Conservation (phyloP, 2,329 filamentous ascomycete species). For the Madurella mycetomatis region DNA sequence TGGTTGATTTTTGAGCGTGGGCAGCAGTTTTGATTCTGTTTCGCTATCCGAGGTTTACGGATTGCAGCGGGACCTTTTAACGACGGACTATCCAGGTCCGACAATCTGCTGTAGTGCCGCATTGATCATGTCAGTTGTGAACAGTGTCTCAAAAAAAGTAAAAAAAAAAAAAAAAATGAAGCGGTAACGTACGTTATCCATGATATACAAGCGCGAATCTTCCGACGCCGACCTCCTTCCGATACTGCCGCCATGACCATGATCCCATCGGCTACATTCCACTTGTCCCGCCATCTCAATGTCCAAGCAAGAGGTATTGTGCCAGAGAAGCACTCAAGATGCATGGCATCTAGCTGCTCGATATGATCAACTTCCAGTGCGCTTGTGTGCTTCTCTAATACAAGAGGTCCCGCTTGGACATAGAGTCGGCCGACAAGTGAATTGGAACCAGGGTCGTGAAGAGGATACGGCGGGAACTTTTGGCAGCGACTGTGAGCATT, state of each 20-base stretch:
- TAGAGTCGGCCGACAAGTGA: background rate
- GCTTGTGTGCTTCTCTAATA: background rate
- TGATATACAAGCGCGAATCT: background rate
- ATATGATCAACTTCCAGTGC: background rate
- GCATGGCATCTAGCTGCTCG: slow-evolving; percentile 1
- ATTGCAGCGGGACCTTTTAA: slow-evolving; percentile 4
- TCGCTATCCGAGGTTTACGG: background rate
- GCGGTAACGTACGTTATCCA: slow-evolving; percentile 1
- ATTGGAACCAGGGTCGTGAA: background rate
- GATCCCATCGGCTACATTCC: background rate
- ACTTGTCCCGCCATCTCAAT: background rate
- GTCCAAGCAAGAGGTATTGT: background rate
- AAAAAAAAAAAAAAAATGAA: background rate
- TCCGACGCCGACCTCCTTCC: background rate
- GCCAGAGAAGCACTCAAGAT: background rate
- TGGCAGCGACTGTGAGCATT: background rate
- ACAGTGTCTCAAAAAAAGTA: too few relatives aligned
- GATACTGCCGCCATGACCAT: background rate
- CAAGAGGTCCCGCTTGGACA: background rate
- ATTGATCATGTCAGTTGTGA: background rate
- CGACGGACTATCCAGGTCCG: slow-evolving; percentile 1
- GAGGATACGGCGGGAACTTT: background rate
- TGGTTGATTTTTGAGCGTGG: background rate
- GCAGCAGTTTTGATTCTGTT: background rate
- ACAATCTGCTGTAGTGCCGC: slow-evolving; percentile 3